Conservation (phyloP, 805 yeast species). For the Lipomyces japonicus region DNA sequence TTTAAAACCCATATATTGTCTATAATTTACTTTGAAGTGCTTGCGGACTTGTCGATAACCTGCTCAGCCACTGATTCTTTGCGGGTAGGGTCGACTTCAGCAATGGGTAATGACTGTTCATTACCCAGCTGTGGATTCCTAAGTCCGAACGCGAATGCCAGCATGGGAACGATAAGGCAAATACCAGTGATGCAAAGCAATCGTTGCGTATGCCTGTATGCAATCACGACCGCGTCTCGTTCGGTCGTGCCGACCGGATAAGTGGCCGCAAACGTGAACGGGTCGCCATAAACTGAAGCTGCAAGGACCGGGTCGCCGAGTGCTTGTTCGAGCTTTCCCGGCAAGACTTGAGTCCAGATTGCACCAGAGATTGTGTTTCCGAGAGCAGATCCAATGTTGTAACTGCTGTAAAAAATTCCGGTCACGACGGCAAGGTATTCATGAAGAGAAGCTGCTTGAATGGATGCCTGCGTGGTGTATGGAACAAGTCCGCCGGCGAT, state of each 20-base stretch:
- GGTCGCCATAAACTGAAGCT: conserved; percentile 48
- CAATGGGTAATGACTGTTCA: not conserved
- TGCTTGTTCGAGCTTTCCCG: conserved; percentile 42
- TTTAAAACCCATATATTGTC: not conserved
- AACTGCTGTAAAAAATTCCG: conserved; percentile 54
- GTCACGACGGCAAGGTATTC: conserved; percentile 62
- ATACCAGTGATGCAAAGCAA: conserved; percentile 54
- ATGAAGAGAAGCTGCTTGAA: conserved; percentile 57
- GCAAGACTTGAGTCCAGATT: conserved; percentile 62
- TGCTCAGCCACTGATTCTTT: not conserved
- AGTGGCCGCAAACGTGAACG: conserved; percentile 47
- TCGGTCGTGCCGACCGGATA: conserved; percentile 63
- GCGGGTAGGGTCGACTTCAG: not conserved
- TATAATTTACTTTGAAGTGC: not conserved
- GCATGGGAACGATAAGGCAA: conserved; percentile 52
- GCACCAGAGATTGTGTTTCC: conserved; percentile 68
- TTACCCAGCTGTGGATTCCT: not conserved
- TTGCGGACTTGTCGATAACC: not conserved
- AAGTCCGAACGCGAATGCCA: conserved; percentile 34
- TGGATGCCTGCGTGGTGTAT: conserved; percentile 58
- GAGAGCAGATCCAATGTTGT: conserved; percentile 60
- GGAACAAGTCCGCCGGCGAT: conserved; percentile 73
- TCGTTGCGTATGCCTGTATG: conserved; percentile 59
- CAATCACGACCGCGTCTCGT: conserved; percentile 53
- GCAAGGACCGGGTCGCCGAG: conserved; percentile 42